Conservation (phyloP, 1,139 yeast genomes). For the Taphrina confusa region DNA sequence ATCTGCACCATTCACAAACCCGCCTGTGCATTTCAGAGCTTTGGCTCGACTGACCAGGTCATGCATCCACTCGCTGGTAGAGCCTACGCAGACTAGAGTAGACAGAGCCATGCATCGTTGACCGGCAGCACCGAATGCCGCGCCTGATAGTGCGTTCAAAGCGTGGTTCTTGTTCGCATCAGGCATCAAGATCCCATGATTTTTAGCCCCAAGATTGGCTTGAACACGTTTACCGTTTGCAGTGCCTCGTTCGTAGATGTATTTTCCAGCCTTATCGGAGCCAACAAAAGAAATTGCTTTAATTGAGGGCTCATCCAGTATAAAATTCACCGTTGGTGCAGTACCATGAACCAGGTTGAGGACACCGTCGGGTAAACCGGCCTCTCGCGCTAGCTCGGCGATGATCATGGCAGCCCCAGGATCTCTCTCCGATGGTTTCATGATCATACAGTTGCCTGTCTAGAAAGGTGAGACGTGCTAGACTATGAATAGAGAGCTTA, state of each 20-base stretch:
- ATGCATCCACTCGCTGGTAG: conserved; percentile 63
- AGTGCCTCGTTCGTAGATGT: conserved; percentile 67
- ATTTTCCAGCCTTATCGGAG: conserved; percentile 73
- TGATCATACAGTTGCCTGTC: conserved; percentile 73
- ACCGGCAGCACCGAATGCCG: conserved; percentile 84
- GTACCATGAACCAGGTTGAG: conserved; percentile 70
- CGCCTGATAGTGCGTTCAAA: conserved; percentile 68
- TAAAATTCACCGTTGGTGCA: conserved; percentile 72
- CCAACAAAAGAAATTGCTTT: conserved; percentile 80
- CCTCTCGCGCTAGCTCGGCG: conserved; percentile 71
- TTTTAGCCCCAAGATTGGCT: conserved; percentile 77
- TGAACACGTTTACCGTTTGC: conserved; percentile 75
- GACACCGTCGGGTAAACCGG: conserved; percentile 73
- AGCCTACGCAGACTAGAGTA: conserved; percentile 74
- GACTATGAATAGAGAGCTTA: not conserved
- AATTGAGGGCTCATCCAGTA: conserved; percentile 73
- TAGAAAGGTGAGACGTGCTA: not conserved
- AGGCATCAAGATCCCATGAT: conserved; percentile 71
- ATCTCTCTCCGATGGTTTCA: conserved; percentile 74
- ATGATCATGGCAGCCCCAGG: conserved; percentile 80
- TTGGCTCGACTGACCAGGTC: conserved; percentile 64
- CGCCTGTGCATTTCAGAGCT: conserved; percentile 63
- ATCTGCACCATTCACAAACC: conserved; percentile 63
- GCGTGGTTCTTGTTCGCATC: conserved; percentile 71
- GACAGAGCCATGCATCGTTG: conserved; percentile 84